Conservation (phyloP, 129 eudicot species). For the carrot (Daucus carota) region DNA sequence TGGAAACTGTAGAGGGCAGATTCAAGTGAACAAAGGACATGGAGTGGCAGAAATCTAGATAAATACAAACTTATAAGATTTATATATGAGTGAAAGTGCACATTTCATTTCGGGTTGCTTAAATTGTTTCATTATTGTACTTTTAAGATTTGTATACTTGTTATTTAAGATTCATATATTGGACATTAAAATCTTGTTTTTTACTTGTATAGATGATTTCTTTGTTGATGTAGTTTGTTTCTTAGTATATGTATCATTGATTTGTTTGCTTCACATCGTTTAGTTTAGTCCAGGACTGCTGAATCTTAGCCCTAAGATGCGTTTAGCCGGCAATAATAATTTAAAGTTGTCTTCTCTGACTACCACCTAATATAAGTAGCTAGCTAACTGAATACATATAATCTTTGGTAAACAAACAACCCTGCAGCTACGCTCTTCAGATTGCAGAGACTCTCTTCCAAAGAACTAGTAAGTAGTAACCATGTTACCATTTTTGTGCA, state of each 20-base stretch:
- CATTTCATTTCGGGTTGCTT: background rate
- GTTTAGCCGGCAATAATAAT: background rate
- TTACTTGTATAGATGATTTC: background rate
- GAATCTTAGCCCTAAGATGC: background rate
- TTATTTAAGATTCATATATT: background rate
- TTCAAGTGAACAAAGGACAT: background rate
- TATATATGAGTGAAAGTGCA: background rate
- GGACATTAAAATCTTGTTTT: background rate
- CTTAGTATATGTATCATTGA: background rate
- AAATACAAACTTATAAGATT: background rate
- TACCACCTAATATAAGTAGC: background rate
- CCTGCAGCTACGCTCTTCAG: no score
- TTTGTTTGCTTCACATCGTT: background rate
- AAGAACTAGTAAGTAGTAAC: no score
- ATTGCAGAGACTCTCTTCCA: no score
- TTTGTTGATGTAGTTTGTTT: background rate
- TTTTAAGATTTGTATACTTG: background rate
- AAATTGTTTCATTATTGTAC: background rate
- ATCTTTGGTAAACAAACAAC: background rate
- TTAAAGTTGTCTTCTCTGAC: background rate
- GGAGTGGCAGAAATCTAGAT: background rate
- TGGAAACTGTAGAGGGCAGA: constrained; percentile 53
- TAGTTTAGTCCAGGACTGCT: background rate
- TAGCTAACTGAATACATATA: background rate
- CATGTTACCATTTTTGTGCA: no score